Evolutionary conservation across 140 eudicot species (phyloP), one percentile per base, ranked within the genome.

Genomic region (Stevia rebaudiana): DNA sequence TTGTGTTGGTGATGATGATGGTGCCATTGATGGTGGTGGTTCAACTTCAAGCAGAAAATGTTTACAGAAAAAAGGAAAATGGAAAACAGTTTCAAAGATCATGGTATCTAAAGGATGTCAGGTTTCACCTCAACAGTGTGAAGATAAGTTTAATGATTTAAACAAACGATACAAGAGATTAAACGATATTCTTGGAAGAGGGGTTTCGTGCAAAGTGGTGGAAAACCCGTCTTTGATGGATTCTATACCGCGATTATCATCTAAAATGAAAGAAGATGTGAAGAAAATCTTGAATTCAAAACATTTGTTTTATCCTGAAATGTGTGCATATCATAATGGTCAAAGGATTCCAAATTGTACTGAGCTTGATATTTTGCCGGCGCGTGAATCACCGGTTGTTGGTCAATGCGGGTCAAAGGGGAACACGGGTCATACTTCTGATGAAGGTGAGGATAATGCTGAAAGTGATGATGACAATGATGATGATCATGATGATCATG

Each of bases 81-180:
- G 95, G 95, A 91, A 91, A 49, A 84, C 82, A 3, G 80, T 91
- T 31, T 91, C 98, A 0, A 87, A 87, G 62, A 81, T 84, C 3
- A 87, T 91, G 98, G 87, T 86, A 21, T 80, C 83, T 33, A 84
- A 92, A 81, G 95, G 86, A 1, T 87, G 86, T 71, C 72, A 58
- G 54, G 98, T 87, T 67, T 91, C 97, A 2, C 98, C 98, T 3
- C 98, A 91, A 23, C 98, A 91, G 53, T 91, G 98, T 40, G 98
- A 91, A 75, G 98, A 91, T 60, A 91, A 91, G 68, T 91, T 87
- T 18, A 91, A 91, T 19, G 96, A 91, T 64, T 80, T 91, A 23
- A 91, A 91, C 52, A 91, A 91, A 67, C 74, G 96, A 53, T 87
- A 87, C 41, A 91, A 91, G 66, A 81, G 95, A 53, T 86, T 91